Evolutionary conservation across 2,329 filamentous ascomycete genomes (phyloP).

Genomic region (Colletotrichum cereale): DNA sequence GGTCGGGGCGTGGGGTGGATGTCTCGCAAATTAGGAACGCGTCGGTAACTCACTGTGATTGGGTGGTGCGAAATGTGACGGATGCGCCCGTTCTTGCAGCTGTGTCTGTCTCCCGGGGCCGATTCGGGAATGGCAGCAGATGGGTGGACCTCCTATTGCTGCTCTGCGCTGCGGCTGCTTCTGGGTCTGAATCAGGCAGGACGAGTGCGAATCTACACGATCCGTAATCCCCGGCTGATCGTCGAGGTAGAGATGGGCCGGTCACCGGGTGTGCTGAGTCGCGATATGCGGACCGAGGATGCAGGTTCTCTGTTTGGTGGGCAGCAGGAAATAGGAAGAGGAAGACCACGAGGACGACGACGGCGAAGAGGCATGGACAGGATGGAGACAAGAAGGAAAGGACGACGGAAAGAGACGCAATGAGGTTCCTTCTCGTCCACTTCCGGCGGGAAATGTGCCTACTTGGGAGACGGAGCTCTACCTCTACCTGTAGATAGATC

Average conservation of each 20-base stretch:
- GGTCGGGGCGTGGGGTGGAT: constrained; percentile 32
- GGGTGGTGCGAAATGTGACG: constrained; percentile 36
- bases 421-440: not conserved
- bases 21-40: constrained; percentile 37
- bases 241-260: constrained; percentile 7
- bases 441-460: not conserved
- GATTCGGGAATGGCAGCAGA: constrained; percentile 24
- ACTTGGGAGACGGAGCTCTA: not conserved
- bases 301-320: not conserved
- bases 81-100: constrained; percentile 35
- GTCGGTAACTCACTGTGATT: constrained; percentile 25
- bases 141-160: constrained; percentile 14
- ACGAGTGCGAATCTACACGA: constrained; percentile 18
- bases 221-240: constrained; percentile 28
- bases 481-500: no score
- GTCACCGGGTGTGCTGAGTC: not conserved
- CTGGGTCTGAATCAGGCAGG: constrained; percentile 21
- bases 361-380: not conserved
- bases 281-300: constrained; percentile 1
- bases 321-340: not conserved
- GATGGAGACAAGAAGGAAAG: not conserved
- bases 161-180: no score
- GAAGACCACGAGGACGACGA: not conserved
- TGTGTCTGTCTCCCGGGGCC: constrained; percentile 19
- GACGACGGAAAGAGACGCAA: not conserved